Evolutionary conservation across 352 stramenopile genomes (phyloP), one percentile per base, ranked within the genome.

Genomic region (Globisporangium apiculatum): DNA sequence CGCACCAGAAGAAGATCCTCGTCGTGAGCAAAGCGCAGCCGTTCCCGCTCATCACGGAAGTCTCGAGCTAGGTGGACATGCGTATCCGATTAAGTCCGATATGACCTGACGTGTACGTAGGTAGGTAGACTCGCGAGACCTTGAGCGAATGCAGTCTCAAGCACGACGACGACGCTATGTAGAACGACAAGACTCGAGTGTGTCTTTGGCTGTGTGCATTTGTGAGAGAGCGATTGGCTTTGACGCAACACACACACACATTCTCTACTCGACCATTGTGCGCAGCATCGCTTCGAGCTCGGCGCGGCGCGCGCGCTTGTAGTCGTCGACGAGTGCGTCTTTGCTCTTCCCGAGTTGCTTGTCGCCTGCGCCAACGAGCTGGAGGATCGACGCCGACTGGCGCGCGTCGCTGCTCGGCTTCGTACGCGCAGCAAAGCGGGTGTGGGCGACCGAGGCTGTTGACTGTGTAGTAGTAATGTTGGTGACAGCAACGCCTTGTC

Each of bases 1-100:
- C 90, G 53, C 95, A 98, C 75, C 81, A 91, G 60, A 98, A 98
- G 73, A 97, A 97, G 68, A 87, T 98, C 8, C 74, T 98, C 40
- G 94, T 98, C 15, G 75, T 99, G 37, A 97, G 88, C 65, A 98
- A 98, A 64, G 75, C 89, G 60, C 87, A 97, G 64, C 86, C 95
- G 41, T 98, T 98, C 67, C 95, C 95, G 43, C 48, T 75, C 46
- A 91, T 95, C 65, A 76, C 86, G 15, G 71, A 84, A 56, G 84
- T 94, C 14, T 83, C 80, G 8, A 88, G 69, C 50, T 89, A 87
- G 64, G 24, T 31, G 24, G 24, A 31, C 24, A 31, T 31, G 24
- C 24, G 24, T 31, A 31, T 31, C 1, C 24, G 24, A 31, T 31
- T 31, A 31, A 31, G 24, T 31, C 1, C 24, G 24, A 31, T 0